Conservation (phyloP, 179 eudicot species). For the Heliamphora pulchella region DNA sequence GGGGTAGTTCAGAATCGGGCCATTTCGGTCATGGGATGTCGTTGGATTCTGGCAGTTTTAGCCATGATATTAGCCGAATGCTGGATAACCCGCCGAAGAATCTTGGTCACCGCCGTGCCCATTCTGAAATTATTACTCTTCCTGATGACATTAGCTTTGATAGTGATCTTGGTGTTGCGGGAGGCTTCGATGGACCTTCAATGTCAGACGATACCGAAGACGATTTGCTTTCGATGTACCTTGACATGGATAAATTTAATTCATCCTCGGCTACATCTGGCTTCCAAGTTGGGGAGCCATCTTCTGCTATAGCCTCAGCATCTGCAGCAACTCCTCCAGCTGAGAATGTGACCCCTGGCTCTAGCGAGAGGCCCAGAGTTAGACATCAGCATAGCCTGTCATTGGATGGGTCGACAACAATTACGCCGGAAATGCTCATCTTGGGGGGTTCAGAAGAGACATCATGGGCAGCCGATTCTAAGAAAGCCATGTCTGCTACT, state of each 20-base stretch:
- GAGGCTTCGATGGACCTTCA: constrained; percentile 69
- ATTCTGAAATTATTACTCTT: constrained; percentile 80
- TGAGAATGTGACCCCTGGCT: constrained; percentile 21
- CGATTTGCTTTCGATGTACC: constrained; percentile 77
- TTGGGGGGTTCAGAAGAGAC: constrained; percentile 55
- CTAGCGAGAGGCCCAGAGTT: constrained; percentile 51
- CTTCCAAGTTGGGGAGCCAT: constrained; percentile 51
- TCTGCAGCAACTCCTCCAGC: constrained; percentile 15
- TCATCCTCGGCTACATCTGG: constrained; percentile 59
- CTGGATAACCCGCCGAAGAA: constrained; percentile 73
- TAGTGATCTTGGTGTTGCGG: constrained; percentile 87
- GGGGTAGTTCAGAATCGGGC: constrained; percentile 23
- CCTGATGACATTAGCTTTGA: constrained; percentile 94
- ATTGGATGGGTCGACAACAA: constrained; percentile 75
- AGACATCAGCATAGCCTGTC: constrained; percentile 95
- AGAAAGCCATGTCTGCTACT: constrained; percentile 92
- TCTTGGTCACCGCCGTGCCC: constrained; percentile 82
- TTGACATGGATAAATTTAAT: constrained; percentile 90
- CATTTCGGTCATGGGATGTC: constrained; percentile 31
- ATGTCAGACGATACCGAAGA: constrained; percentile 87
- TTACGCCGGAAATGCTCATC: constrained; percentile 73
- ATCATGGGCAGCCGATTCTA: constrained; percentile 42
- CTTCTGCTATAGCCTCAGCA: constrained; percentile 24
- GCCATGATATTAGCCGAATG: constrained; percentile 84
- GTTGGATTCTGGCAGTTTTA: constrained; percentile 38